phyloP scores from a whole-genome alignment of 306 rosid genomes.

The Echinosophora koreensis region DNA sequence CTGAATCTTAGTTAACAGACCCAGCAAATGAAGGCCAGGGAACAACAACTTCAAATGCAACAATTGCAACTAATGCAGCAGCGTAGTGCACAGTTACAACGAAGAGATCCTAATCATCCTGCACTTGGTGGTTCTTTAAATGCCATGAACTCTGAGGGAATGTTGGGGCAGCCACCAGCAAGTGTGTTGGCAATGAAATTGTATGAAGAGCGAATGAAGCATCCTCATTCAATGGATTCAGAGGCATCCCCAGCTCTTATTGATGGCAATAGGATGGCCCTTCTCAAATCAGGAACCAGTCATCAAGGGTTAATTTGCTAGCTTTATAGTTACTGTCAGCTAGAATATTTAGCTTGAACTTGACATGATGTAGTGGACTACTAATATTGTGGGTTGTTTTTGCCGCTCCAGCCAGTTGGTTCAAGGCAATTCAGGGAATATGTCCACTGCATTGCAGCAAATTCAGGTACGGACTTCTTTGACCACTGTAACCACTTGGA shows the following conservation, averaged over 20 bases:
- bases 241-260: slow-evolving; percentile 76
- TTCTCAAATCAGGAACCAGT: slow-evolving; percentile 73
- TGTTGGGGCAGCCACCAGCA: slow-evolving; percentile 82
- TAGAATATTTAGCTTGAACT: slow-evolving; percentile 35
- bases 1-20: slow-evolving; percentile 54
- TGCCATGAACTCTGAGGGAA: slow-evolving; percentile 82
- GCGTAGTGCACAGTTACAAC: slow-evolving; percentile 76
- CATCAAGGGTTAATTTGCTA: slow-evolving; percentile 75
- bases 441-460: slow-evolving; percentile 84
- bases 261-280: slow-evolving; percentile 84
- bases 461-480: slow-evolving; percentile 78
- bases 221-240: slow-evolving; percentile 80
- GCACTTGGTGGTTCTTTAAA: slow-evolving; percentile 71
- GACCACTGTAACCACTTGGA: slow-evolving; percentile 63
- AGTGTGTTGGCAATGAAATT: slow-evolving; percentile 84
- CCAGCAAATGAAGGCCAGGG: slow-evolving; percentile 83
- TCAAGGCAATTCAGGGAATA: slow-evolving; percentile 81
- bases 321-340: slow-evolving; percentile 19
- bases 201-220: slow-evolving; percentile 89
- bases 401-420: slow-evolving; percentile 72
- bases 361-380: slow-evolving; percentile 9
- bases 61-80: slow-evolving; percentile 90
- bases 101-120: slow-evolving; percentile 83
- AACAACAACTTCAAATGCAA: slow-evolving; percentile 86
- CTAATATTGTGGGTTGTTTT: slow-evolving; percentile 47